Percentiles rank a stretch among this genome's conserved stretches.
These are phyloP conservation scores for Protomyces inundatus DNA, from an alignment of 1,139 yeast species.

Conservation along the genomic window DNA sequence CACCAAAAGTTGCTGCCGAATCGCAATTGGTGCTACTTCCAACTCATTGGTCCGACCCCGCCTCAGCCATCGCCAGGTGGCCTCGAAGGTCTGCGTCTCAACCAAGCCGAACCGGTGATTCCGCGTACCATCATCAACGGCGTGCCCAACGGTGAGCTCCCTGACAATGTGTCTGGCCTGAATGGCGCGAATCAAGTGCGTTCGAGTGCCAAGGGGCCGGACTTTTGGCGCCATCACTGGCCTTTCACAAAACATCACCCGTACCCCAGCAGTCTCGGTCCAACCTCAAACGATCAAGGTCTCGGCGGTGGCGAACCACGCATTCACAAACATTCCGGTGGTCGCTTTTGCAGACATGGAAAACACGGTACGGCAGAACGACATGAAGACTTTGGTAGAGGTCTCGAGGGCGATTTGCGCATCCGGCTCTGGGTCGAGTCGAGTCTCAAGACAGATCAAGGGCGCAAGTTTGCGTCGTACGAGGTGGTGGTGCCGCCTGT, in stretches of 20 bases:
- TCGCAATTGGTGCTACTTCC: slow-evolving; percentile 20
- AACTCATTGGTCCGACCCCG: slow-evolving; percentile 4
- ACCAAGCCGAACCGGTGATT: neutral
- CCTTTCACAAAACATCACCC: slow-evolving; percentile 16
- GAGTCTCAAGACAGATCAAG: slow-evolving; percentile 9
- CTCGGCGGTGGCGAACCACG: slow-evolving; percentile 5
- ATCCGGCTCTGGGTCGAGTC: slow-evolving; percentile 22
- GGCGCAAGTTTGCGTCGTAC: slow-evolving; percentile 15
- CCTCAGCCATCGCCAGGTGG: neutral
- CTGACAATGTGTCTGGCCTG: slow-evolving; percentile 3
- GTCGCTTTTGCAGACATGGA: slow-evolving; percentile 20
- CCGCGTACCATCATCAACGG: slow-evolving; percentile 15
- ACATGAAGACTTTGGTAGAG: slow-evolving; percentile 22
- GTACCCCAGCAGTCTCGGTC: slow-evolving; percentile 16
- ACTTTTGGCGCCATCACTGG: slow-evolving; percentile 22
- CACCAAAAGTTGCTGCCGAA: slow-evolving; percentile 20
- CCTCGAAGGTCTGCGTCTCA: neutral
- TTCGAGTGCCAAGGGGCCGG: slow-evolving; percentile 3
- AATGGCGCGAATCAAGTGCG: neutral
- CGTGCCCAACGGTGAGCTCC: neutral
- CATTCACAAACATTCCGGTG: slow-evolving; percentile 19
- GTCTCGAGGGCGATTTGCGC: slow-evolving; percentile 20
- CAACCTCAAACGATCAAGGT: slow-evolving; percentile 1
- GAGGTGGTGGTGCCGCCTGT: slow-evolving; percentile 18
- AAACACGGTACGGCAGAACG: neutral